Evolutionary conservation across 345 rosid genomes (phyloP).

Genomic region (Bruguiera parviflora): DNA sequence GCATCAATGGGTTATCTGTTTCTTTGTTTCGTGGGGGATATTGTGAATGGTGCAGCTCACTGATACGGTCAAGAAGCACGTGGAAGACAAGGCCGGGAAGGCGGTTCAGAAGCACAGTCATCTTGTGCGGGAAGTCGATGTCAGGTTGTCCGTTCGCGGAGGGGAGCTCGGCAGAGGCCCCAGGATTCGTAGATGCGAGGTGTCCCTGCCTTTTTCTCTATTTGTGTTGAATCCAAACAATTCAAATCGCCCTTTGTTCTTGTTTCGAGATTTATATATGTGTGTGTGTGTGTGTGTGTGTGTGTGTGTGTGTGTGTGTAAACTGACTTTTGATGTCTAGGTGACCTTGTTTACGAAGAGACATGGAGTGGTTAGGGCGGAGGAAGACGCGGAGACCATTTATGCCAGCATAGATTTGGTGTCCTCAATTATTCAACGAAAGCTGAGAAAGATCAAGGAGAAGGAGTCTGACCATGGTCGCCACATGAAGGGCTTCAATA

Average conservation of each 20-base stretch:
- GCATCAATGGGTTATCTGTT: no score
- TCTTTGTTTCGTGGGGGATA: not conserved
- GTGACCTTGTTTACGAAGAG: constrained; percentile 84
- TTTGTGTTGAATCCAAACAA: not conserved
- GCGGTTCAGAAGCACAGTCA: constrained; percentile 83
- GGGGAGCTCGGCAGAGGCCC: constrained; percentile 97
- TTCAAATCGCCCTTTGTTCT: no score
- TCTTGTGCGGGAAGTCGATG: constrained; percentile 88
- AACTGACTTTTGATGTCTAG: constrained; percentile 24
- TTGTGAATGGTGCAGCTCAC: constrained; percentile 52
- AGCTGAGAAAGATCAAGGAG: constrained; percentile 95
- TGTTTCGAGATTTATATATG: no score
- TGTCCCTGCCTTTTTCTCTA: constrained; percentile 10
- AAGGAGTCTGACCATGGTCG: constrained; percentile 91
- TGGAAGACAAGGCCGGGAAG: constrained; percentile 84
- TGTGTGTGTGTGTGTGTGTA: no score
- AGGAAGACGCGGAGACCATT: constrained; percentile 79
- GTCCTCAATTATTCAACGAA: constrained; percentile 69
- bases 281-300: no score
- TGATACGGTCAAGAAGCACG: constrained; percentile 65
- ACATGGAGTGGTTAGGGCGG: constrained; percentile 93
- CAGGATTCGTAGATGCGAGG: constrained; percentile 86
- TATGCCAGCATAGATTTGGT: constrained; percentile 80
- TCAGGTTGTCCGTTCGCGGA: constrained; percentile 76
- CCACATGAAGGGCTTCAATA: constrained; percentile 77